Base-by-base conservation (phyloP, 139 green algal genomes). In the Diplosphaera chodatii region DNA sequence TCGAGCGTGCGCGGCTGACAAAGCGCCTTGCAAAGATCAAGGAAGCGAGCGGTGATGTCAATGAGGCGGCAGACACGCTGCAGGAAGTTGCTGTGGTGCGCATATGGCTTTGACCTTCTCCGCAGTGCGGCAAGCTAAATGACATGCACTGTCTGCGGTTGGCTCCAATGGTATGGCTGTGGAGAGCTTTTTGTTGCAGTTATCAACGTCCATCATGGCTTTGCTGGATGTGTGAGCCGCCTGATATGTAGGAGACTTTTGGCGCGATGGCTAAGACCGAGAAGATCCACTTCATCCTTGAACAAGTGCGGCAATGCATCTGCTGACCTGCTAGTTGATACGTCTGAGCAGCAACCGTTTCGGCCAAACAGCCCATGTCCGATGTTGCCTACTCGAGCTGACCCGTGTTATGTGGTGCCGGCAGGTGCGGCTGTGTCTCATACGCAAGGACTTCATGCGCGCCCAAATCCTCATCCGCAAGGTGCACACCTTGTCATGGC, bases 271-370 rank as follows among this genome's bases (percentile, higher is more conserved):
- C 92, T 64, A 97, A 97, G 82, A 92, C 85, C 8, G 95, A 99
- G 83, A 99, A 99, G 82, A 94, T 99, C 55, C 91, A 89, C 18
- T 99, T 94, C 84, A 99, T 99, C 74, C 79, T 99, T 75, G 95
- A 99, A 86, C 95, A 99, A 77, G 87, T 93, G 55, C 32, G 74
- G 13, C 25, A 34, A 22, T 8, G 28, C 22, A 23, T 30, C 4
- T 28, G 28, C 29, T 10, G 64, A 25, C 40, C n/a, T n/a, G n/a
- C n/a, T n/a, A n/a, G n/a, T n/a, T n/a, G n/a, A n/a, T n/a, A n/a
- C n/a, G n/a, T n/a, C n/a, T n/a, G n/a, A n/a, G n/a, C n/a, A n/a
- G n/a, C n/a, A n/a, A n/a, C n/a, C n/a, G n/a, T n/a, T n/a, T n/a
- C n/a, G n/a, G n/a, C n/a, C n/a, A n/a, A n/a, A n/a, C n/a, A n/a